A percentile compares a stretch with the other conserved stretches of the same genome.
These are phyloP conservation scores for Paramecium primaurelia DNA, from an alignment of 73 alveolate genomes.

Conservation along the genomic window DNA sequence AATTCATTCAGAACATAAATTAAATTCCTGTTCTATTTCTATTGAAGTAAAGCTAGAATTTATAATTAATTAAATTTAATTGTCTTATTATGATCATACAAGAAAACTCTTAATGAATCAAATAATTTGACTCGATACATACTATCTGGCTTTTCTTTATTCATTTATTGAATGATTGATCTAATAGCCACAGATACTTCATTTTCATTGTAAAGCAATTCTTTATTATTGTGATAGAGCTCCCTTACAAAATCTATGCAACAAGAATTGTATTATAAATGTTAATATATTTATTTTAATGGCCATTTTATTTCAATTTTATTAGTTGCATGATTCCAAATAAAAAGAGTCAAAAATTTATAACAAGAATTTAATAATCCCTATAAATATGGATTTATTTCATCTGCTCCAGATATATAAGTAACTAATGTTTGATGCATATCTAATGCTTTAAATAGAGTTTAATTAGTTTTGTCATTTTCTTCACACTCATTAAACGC, in stretches of 20 bases:
- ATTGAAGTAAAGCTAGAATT: neutral
- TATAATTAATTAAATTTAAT: neutral
- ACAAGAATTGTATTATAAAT: neutral
- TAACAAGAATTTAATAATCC: neutral
- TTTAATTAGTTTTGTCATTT: neutral
- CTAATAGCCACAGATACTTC: neutral
- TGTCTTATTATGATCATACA: conserved; percentile 25
- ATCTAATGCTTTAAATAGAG: conserved; percentile 14
- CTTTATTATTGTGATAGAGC: conserved; percentile 13
- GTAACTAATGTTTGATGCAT: neutral
- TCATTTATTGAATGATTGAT: neutral
- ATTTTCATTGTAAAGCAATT: conserved; percentile 22
- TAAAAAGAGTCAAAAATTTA: conserved; percentile 26
- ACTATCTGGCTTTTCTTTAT: neutral
- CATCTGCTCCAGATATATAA: neutral
- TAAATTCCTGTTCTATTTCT: neutral
- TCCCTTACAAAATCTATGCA: conserved; percentile 25
- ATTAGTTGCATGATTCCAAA: conserved; percentile 46
- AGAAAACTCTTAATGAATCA: conserved; percentile 24
- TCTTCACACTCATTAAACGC: conserved; percentile 23
- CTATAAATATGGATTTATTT: neutral
- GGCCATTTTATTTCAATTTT: conserved; percentile 45
- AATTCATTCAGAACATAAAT: neutral
- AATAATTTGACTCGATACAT: neutral
- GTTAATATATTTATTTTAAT: neutral